phyloP scores from a whole-genome alignment of 139 green algal genomes.

The Ettlia oleoabundans region DNA sequence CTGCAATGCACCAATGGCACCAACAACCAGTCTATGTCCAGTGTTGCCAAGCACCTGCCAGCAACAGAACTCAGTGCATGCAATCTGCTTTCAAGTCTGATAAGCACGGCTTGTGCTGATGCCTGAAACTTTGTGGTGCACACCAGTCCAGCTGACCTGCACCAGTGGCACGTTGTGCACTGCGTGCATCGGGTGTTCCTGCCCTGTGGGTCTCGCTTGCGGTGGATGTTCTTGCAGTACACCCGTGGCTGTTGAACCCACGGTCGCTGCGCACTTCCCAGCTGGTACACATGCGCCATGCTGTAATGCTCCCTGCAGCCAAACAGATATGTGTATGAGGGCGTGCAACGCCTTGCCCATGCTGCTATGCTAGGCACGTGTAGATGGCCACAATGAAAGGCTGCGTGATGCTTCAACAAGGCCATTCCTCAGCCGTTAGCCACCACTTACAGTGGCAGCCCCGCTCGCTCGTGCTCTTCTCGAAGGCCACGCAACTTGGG shows the following conservation, averaged over 20 bases:
- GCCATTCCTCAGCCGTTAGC: too few relatives aligned
- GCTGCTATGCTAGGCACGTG: too few relatives aligned
- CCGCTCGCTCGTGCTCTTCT: neutral
- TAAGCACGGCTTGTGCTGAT: too few relatives aligned
- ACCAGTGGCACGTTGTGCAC: constrained; percentile 28
- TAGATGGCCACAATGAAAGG: too few relatives aligned
- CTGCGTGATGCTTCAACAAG: too few relatives aligned
- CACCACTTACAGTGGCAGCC: constrained; percentile 19
- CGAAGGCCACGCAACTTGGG: neutral
- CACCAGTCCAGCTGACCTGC: neutral
- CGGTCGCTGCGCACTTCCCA: neutral
- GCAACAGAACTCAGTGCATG: too few relatives aligned
- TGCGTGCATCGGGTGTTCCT: neutral
- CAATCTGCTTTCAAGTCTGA: too few relatives aligned
- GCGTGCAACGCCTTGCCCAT: neutral
- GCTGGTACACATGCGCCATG: constrained; percentile 12
- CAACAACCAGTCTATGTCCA: too few relatives aligned
- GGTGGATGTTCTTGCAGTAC: constrained; percentile 18
- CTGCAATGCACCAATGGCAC: constrained; percentile 56
- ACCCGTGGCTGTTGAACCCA: neutral
- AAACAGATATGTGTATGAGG: neutral
- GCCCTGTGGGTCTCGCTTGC: neutral
- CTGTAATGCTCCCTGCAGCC: constrained; percentile 12
- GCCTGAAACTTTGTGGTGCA: too few relatives aligned
- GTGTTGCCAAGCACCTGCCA: neutral